Base-by-base conservation (phyloP, 2,329 filamentous ascomycete species). In the Epichloe bromicola region DNA sequence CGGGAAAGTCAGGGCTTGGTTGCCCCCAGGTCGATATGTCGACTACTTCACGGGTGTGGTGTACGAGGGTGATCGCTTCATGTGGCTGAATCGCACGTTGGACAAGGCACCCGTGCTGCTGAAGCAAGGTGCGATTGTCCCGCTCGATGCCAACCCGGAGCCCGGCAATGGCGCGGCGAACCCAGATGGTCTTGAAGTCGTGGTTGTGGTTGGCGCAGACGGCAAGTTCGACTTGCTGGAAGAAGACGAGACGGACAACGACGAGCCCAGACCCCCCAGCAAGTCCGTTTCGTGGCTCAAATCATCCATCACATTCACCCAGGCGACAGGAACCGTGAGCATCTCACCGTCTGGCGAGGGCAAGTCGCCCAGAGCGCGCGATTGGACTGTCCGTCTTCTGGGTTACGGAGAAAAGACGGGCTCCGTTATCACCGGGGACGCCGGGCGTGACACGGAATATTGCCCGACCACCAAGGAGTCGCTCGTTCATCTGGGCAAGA, bases 21-120 rank as follows among this genome's bases (percentile, higher is more conserved):
- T 84, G 0, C 80, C 80, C 70, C 70, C 71, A 0, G 66, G 70
- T 4, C 69, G 72, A 0, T 75, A 74, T 49, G 71, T 80, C 1
- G 80, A 83, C 61, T 72, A 82, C 47, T 78, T 82, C 61, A 75
- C 72, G 0, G 77, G 76, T 3, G 63, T 71, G 0, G 68, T 79
- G 2, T 83, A 83, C 58, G 74, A 79, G 52, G 78, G 77, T 2
- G 70, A 75, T 53, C 70, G 78, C 3, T 67, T 73, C 50, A 58
- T 83, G 14, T 69, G 63, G 46, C 60, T 83, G 49, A 73, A 75
- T 55, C 71, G 80, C 10, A 61, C 65, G 0, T 63, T 83, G 0
- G 57, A 70, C 17, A 61, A 69, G 23, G 68, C 73, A 34, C 80
- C 80, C 0, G 74, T 82, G 0, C 65, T 83, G 14, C 72, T 76